phyloP scores from a whole-genome alignment of 2,329 filamentous ascomycete genomes.

The Aspergillus hiratsukae region DNA sequence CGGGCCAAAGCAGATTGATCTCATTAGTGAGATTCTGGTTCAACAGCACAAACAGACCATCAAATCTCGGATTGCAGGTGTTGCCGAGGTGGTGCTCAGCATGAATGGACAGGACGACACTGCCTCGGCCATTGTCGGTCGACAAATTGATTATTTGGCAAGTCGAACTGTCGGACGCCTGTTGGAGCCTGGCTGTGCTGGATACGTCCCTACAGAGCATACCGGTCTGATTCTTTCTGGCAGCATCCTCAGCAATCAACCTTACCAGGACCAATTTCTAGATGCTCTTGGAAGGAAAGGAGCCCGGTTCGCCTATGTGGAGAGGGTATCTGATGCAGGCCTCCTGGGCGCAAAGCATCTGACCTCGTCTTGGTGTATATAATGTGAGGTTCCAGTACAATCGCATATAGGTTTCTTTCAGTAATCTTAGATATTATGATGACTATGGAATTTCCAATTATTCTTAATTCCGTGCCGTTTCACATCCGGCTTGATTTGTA shows the following conservation, averaged over 20 bases:
- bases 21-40: slow-evolving; percentile 16
- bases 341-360: background rate
- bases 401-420: too few species aligned
- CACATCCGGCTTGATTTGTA: too few species aligned
- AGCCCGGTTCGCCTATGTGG: slow-evolving; percentile 1
- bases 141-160: slow-evolving; percentile 8
- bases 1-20: slow-evolving; percentile 4
- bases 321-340: background rate
- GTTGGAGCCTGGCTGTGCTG: slow-evolving; percentile 7
- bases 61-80: slow-evolving; percentile 16
- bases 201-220: slow-evolving; percentile 4
- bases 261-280: slow-evolving; percentile 7
- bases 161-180: slow-evolving; percentile 12
- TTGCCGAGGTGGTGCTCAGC: slow-evolving; percentile 13
- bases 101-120: slow-evolving; percentile 1
- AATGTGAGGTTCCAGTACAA: too few species aligned
- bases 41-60: slow-evolving; percentile 1
- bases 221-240: slow-evolving; percentile 18
- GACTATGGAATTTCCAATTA: too few species aligned
- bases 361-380: background rate
- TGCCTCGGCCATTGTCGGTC: slow-evolving; percentile 11
- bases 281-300: background rate
- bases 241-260: slow-evolving; percentile 16
- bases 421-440: too few species aligned
- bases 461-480: too few species aligned